Evolutionary conservation across 2,329 filamentous ascomycete species (phyloP).

Genomic region (Hypoxylon sp.): DNA sequence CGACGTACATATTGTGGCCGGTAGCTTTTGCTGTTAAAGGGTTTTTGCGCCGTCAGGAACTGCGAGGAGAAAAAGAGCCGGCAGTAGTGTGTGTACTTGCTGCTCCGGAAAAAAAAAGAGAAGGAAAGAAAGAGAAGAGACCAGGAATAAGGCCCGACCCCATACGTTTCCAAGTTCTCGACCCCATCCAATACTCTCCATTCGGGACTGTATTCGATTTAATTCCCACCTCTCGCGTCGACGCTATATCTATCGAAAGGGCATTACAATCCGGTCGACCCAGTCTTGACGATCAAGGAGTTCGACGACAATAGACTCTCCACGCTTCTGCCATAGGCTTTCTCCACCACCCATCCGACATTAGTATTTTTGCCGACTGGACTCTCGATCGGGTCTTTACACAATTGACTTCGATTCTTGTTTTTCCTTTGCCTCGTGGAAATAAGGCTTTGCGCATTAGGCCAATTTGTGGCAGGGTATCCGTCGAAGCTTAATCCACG

Average conservation of each 20-base stretch:
- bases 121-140: conserved; percentile 15
- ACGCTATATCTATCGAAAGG: conserved; percentile 20
- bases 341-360: conserved; percentile 42
- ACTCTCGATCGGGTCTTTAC: conserved; percentile 32
- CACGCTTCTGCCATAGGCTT: conserved; percentile 41
- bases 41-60: conserved; percentile 49
- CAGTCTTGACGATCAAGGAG: conserved; percentile 19
- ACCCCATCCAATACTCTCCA: conserved; percentile 25
- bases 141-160: conserved; percentile 9
- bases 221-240: conserved; percentile 18
- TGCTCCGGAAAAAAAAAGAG: conserved; percentile 25
- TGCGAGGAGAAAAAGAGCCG: conserved; percentile 44
- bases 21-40: conserved; percentile 37
- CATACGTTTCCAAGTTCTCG: conserved; percentile 6
- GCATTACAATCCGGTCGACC: conserved; percentile 17
- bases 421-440: conserved; percentile 17
- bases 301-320: conserved; percentile 35
- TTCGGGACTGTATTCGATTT: conserved; percentile 35
- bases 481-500: conserved; percentile 13
- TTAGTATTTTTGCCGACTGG: conserved; percentile 36
- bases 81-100: conserved; percentile 18
- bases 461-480: conserved; percentile 9
- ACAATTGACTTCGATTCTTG: conserved; percentile 39
- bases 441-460: conserved; percentile 1
- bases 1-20: conserved; percentile 42